phyloP scores from a whole-genome alignment of 139 green algal genomes.

The Dunaliella primolecta region DNA sequence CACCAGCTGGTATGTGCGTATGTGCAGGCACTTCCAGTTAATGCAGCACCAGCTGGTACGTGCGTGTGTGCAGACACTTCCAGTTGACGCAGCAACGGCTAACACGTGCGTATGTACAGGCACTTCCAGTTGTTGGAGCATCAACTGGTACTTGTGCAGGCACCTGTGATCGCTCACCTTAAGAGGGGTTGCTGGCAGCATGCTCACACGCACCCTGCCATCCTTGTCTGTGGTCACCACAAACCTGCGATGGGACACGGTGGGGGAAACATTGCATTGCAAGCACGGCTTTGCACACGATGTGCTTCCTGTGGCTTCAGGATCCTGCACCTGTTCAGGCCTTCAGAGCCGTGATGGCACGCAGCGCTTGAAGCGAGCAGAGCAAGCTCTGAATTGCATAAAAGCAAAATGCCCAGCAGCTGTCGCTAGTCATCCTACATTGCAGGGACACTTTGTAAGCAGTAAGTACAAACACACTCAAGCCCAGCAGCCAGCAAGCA shows the following conservation, averaged over 20 bases:
- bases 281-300: neutral
- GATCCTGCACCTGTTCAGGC: neutral
- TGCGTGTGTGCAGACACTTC: neutral
- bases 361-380: no score
- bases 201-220: slow-evolving; percentile 64
- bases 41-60: neutral
- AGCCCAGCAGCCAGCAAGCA: no score
- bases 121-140: no score
- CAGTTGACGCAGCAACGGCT: neutral
- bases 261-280: no score
- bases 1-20: neutral
- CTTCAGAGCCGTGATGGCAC: no score
- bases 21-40: neutral
- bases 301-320: neutral
- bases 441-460: no score
- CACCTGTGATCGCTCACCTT: neutral
- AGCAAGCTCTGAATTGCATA: neutral
- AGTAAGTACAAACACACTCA: no score
- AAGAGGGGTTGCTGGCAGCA: slow-evolving; percentile 31
- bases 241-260: slow-evolving; percentile 19
- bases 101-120: neutral
- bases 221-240: slow-evolving; percentile 77
- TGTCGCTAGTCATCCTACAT: neutral
- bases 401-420: neutral
- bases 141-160: neutral